Base-by-base conservation (phyloP, 768 basidiomycete species). In the Tremella yokohamensis region DNA sequence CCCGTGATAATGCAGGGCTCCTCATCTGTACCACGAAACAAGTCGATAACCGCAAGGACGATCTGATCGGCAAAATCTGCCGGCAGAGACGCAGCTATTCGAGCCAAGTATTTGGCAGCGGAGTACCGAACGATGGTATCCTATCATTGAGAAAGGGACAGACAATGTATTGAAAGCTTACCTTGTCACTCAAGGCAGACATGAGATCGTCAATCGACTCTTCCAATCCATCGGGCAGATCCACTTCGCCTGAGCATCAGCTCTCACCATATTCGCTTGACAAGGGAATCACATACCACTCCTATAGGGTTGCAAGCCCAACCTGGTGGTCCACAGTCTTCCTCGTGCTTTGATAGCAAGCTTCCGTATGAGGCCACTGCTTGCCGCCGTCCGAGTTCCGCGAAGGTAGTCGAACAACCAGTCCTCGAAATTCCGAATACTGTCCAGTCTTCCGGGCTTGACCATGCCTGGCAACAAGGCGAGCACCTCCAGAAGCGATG, bases 41-140 rank as follows among this genome's bases (percentile, higher is more conserved):
- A 79, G 0, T 80, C 81, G 59, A 92, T 78, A 34, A 91, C 79
- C 3, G 84, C 89, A 52, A 88, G 85, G 2, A 94, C 77, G n/a
- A 98, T 85, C 72, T 98, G 90, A 34, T 82, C 78, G 1, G 84
- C 80, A 65, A 90, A 88, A 34, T 86, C 85, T 0, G 77, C 58
- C 1, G 96, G 89, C 1, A 99, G 82, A 39, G 88, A 83, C 63
- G 88, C 85, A 1, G 89, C 82, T 45, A 97, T 83, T 7, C 92
- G 84, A 8, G 92, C 88, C 8, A 97, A 79, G 39, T 88, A 89
- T 76, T 98, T 99, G 9, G 96, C 89, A 3, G 90, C 84, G 13
- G 94, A 91, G 84, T 90, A 97, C 50, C 96, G 87, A 12, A 98
- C 90, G 24, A 92, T 80, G 0, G 94, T 97, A 68, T 96, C 93